Conservation (phyloP, 176 grass and related monocot species). For the Cenchrus americanus region DNA sequence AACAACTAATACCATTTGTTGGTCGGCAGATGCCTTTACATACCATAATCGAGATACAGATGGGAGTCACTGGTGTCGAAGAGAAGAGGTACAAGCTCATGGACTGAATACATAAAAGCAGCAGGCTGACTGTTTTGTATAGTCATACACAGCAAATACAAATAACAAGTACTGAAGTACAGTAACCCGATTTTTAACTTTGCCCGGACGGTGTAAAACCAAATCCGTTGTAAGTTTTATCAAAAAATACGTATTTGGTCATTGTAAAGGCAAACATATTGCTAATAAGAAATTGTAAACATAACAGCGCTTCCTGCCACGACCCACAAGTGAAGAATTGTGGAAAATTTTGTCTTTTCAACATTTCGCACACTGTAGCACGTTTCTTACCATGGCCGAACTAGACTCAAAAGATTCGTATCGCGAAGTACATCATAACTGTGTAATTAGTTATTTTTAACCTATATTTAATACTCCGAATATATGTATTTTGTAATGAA, state of each 20-base stretch:
- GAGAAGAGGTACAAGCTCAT: conserved; percentile 98
- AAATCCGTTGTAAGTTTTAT: conserved; percentile 12
- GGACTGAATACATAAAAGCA: conserved; percentile 51
- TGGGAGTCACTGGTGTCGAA: conserved; percentile 89
- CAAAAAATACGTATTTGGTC: conserved; percentile 23
- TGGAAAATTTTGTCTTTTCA: too few species aligned
- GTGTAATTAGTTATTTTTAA: too few species aligned
- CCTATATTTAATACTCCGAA: too few species aligned
- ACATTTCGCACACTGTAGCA: too few species aligned
- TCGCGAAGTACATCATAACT: too few species aligned
- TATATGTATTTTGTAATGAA: too few species aligned
- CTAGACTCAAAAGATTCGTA: too few species aligned
- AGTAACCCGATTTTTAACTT: background rate
- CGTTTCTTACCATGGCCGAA: too few species aligned
- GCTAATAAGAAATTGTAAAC: conserved; percentile 39
- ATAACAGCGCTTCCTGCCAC: conserved; percentile 1
- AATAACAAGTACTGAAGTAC: conserved; percentile 23
- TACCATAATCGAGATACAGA: conserved; percentile 98
- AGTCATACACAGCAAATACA: conserved; percentile 36
- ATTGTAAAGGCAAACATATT: conserved; percentile 27
- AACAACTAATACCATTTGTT: conserved; percentile 11
- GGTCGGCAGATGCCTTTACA: conserved; percentile 79
- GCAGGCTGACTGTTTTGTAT: background rate
- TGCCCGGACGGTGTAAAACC: background rate
- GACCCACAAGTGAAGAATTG: conserved; percentile 23